Conservation (phyloP, 495 filamentous ascomycete genomes). For the Chaetomium cochliodes region DNA sequence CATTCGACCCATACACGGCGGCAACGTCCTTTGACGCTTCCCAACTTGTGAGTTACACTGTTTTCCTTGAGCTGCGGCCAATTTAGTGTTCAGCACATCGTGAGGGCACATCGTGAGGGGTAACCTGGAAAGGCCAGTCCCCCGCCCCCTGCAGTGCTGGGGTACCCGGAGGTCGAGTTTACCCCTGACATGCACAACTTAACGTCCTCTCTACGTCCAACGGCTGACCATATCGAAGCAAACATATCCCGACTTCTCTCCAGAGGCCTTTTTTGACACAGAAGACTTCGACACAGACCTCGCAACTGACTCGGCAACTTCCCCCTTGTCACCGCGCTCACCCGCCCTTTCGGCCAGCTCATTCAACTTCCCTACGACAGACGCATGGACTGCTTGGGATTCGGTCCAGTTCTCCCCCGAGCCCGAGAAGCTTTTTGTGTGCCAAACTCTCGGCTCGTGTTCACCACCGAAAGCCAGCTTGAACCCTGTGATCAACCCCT, state of each 20-base stretch:
- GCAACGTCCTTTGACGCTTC: conserved; percentile 27
- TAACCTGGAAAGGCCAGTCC: neutral
- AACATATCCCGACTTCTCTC: conserved; percentile 31
- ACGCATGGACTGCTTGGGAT: conserved; percentile 30
- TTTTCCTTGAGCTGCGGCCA: neutral
- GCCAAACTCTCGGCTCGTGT: conserved; percentile 13
- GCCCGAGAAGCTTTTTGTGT: conserved; percentile 26
- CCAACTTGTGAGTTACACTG: conserved; percentile 30
- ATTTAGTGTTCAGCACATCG: neutral
- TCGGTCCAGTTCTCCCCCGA: conserved; percentile 22
- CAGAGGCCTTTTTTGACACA: conserved; percentile 26
- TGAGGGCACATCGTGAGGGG: neutral
- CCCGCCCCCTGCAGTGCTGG: neutral
- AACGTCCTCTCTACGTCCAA: neutral
- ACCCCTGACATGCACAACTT: neutral
- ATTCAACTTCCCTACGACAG: conserved; percentile 26
- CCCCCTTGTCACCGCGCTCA: conserved; percentile 31
- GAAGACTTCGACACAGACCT: conserved; percentile 36
- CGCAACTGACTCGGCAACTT: conserved; percentile 33
- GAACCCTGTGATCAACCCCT: conserved; percentile 37
- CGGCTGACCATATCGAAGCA: conserved; percentile 24
- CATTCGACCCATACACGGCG: conserved; percentile 31
- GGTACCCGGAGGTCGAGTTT: no score
- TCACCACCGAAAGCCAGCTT: conserved; percentile 14
- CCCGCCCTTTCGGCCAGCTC: conserved; percentile 32